Evolutionary conservation across 2,329 filamentous ascomycete species (phyloP), one percentile per base, ranked within the genome.

Genomic region (Akanthomyces lecanii): DNA sequence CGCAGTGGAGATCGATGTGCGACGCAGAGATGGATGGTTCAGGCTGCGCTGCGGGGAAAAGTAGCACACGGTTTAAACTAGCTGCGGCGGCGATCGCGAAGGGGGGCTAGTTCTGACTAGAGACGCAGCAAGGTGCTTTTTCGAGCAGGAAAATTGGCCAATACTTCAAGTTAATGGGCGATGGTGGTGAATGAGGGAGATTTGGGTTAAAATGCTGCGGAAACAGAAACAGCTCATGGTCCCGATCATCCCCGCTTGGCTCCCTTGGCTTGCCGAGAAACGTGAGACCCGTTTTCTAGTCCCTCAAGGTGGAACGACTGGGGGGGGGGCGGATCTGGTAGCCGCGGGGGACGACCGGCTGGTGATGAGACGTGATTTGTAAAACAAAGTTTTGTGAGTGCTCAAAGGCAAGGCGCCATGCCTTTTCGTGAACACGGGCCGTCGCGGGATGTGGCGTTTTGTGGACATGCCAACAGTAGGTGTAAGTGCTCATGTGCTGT

Each of bases 181-280:
- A 14, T 48, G 45, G 10, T 48, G 50, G 50, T 14, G 8, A 52
- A 21, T 21, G 50, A 30, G 30, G 18, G 21, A 25, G n/a, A 36
- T n/a, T n/a, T 52, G 50, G 14, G 25, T 8, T 28, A 12, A 21
- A 36, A 33, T 3, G 5, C 10, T 36, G 33, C 33, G 33, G 6
- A 33, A 36, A 28, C 28, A 28, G 18, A 36, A 52, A 52, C 50
- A 36, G 23, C 30, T 52, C 50, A 36, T 33, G 45, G 45, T 25
- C n/a, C 45, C 38, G 45, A 48, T 48, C 45, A 25, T 52, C 50
- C 50, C 50, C 50, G 50, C 50, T 52, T 16, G 50, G 50, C 45
- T n/a, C 44, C 12, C 38, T 16, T 40, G 38, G 38, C 38, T 40
- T 10, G 33, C 33, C 33, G 33, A 36, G 33, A 36, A 36, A 10